Evolutionary conservation across 1,284 basidiomycete genomes (phyloP).

Genomic region (Pseudozyma thailandica): DNA sequence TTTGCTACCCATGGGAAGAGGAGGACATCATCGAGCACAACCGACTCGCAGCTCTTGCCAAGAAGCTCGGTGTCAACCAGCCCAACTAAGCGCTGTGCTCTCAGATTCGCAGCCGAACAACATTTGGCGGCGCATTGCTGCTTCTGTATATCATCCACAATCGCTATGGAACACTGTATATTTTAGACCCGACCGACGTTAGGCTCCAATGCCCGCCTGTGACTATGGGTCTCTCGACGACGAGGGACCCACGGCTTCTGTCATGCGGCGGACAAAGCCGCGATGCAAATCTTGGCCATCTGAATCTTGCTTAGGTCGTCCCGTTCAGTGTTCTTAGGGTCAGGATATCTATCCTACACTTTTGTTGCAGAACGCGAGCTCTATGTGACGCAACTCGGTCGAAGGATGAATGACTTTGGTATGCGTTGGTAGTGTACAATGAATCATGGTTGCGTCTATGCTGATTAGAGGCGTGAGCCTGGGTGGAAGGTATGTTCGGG

Average conservation of each 20-base stretch:
- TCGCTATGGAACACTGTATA: conserved; percentile 33
- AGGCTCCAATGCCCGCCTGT: too few species aligned
- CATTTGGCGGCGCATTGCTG: too few species aligned
- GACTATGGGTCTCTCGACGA: too few species aligned
- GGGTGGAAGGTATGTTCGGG: neutral
- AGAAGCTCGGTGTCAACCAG: conserved; percentile 55
- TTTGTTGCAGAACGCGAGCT: too few species aligned
- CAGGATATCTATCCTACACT: too few species aligned
- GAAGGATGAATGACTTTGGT: neutral
- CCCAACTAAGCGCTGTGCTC: conserved; percentile 15
- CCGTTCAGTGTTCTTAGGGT: too few species aligned
- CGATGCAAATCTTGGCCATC: too few species aligned
- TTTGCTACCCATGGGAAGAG: conserved; percentile 66
- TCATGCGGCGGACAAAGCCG: too few species aligned
- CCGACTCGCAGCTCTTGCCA: conserved; percentile 64
- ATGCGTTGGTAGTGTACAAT: conserved; percentile 4
- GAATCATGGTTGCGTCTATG: neutral
- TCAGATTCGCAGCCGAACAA: neutral
- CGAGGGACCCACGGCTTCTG: too few species aligned
- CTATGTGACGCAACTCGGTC: neutral
- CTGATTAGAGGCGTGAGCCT: neutral
- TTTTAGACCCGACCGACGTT: conserved; percentile 2
- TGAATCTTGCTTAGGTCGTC: too few species aligned
- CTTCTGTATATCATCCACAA: conserved; percentile 39
- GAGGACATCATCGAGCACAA: conserved; percentile 68